Conservation (phyloP, 2,329 filamentous ascomycete species). For the Raffaelea arxii region DNA sequence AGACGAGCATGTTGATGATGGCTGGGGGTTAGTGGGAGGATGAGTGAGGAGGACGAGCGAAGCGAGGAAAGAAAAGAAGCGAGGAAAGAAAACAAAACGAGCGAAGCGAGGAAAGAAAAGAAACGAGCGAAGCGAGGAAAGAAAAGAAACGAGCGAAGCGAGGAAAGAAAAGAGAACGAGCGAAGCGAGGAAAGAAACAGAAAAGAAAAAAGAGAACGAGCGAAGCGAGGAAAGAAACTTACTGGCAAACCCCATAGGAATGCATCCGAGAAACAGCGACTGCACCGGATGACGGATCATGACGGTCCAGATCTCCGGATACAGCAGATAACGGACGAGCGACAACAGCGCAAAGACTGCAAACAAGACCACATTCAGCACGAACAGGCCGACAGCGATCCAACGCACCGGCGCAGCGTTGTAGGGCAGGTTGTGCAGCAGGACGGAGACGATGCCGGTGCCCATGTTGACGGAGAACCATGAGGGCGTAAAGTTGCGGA, state of each 20-base stretch:
- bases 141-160: too few species aligned
- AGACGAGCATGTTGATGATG: slow-evolving; percentile 49
- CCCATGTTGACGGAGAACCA: slow-evolving; percentile 51
- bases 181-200: not conserved
- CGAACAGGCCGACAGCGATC: slow-evolving; percentile 45
- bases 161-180: not conserved
- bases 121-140: not conserved
- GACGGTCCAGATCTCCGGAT: slow-evolving; percentile 48
- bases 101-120: not conserved
- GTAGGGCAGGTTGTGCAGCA: slow-evolving; percentile 50
- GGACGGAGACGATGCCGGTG: slow-evolving; percentile 50
- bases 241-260: slow-evolving; percentile 53
- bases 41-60: not conserved
- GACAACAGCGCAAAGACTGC: slow-evolving; percentile 37
- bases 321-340: slow-evolving; percentile 46
- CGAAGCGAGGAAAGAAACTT: not conserved
- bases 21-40: slow-evolving; percentile 16
- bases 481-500: slow-evolving; percentile 36
- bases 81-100: not conserved
- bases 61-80: too few species aligned
- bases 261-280: slow-evolving; percentile 51
- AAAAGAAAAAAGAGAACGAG: not conserved
- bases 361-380: slow-evolving; percentile 47
- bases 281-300: slow-evolving; percentile 55
- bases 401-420: slow-evolving; percentile 41